These are phyloP conservation scores for Solanum pimpinellifolium DNA, from an alignment of 257 asterid genomes.

Conservation along the genomic window DNA sequence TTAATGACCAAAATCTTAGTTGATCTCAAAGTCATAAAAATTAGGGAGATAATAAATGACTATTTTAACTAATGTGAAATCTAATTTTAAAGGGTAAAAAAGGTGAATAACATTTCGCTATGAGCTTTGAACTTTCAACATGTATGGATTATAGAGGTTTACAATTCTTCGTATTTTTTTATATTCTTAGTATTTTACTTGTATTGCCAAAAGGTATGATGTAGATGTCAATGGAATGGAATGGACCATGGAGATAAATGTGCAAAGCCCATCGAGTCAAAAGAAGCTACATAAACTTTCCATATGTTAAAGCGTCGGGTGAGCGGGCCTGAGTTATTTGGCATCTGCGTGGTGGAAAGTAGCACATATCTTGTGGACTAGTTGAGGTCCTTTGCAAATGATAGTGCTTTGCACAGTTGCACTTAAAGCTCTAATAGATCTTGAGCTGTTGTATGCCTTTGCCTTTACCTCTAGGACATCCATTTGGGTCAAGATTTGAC, in stretches of 20 bases:
- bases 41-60: neutral
- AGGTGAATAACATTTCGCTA: neutral
- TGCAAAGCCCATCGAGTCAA: neutral
- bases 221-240: neutral
- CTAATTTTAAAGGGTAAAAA: neutral
- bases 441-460: neutral
- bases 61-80: neutral
- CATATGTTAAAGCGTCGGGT: neutral
- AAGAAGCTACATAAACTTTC: neutral
- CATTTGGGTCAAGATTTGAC: neutral
- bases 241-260: neutral
- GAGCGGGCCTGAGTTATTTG: neutral
- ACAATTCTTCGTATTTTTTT: neutral
- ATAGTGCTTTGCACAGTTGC: neutral
- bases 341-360: neutral
- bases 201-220: neutral
- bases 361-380: neutral
- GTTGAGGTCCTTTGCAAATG: neutral
- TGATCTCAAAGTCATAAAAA: neutral
- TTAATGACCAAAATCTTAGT: neutral
- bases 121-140: neutral
- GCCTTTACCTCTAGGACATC: neutral
- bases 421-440: neutral
- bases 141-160: neutral
- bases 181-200: neutral